Percentiles rank a stretch among this genome's conserved stretches.
Conservation (phyloP, 106 monocot species). For the Platanthera zijinensis region DNA sequence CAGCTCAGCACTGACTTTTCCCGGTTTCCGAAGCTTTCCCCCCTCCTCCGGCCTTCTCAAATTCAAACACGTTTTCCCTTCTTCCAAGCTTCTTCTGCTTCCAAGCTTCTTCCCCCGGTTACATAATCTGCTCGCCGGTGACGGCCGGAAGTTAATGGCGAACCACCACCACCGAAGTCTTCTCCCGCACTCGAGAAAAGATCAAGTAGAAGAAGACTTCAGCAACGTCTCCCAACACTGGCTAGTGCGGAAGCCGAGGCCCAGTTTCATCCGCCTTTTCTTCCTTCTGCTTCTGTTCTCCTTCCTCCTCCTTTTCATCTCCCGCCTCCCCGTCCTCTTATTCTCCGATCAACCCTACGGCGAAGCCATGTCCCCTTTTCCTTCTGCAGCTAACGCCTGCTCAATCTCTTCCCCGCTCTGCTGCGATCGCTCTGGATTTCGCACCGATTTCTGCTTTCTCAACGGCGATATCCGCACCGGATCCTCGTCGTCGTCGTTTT, state of each 20-base stretch:
- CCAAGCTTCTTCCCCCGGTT: too few species aligned
- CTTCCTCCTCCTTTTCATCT: neutral
- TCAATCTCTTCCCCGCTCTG: constrained; percentile 17
- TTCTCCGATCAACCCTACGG: neutral
- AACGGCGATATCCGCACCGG: constrained; percentile 37
- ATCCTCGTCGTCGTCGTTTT: constrained; percentile 29
- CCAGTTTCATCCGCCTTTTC: neutral
- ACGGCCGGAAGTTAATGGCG: neutral
- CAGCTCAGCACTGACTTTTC: too few species aligned
- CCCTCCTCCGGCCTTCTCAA: too few species aligned
- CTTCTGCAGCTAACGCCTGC: neutral
- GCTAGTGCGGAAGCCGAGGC: neutral
- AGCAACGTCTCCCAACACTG: neutral
- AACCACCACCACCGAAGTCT: neutral
- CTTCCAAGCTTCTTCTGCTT: too few species aligned
- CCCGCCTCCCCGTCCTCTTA: neutral
- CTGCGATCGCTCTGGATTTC: constrained; percentile 35
- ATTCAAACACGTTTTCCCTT: too few species aligned
- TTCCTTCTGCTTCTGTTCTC: neutral
- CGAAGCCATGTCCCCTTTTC: neutral
- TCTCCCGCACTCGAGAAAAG: neutral
- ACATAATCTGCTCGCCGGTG: too few species aligned
- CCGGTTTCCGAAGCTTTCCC: too few species aligned
- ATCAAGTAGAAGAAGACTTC: neutral
- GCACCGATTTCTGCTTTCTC: constrained; percentile 46